Evolutionary conservation across 306 rosid species (phyloP), one percentile per base, ranked within the genome.

Genomic region (Dryas drummondii): DNA sequence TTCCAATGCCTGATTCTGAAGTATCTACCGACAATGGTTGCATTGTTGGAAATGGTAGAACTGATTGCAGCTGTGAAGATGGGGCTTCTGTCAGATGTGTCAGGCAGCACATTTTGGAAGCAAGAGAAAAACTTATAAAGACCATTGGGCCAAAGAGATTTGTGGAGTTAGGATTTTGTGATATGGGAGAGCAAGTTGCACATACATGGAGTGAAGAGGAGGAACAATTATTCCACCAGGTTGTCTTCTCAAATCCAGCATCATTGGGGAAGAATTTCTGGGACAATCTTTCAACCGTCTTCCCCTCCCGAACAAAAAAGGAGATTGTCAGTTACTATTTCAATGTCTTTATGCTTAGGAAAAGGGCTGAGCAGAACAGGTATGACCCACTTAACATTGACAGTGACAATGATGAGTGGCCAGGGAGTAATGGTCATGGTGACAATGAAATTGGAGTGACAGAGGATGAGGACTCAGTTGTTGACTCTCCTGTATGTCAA

Each of bases 391-490:
- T 83, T 77, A 72, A 63, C 71, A 66, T 89, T 19, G 98, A 94
- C 80, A 94, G 98, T 76, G 98, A 94, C 85, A 86, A 86, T 56
- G 98, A 94, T 72, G 98, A 93, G 69, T 91, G 96, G 96, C 91
- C 76, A 51, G 94, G 90, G 37, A 68, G 82, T 73, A 90, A 84
- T 54, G 84, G 80, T 73, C 76, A 44, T 16, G 86, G 85, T 48
- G 91, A 82, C 52, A 73, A 88, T 86, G 94, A 88, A 55, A 70
- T 61, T 61, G 76, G 62, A 72, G 69, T 83, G 70, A 62, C 61
- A 14, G 97, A 88, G 45, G 92, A 91, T 53, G 94, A 84, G 32
- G 97, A 93, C 77, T 89, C 93, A n/a, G 84, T 82, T 74, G 76
- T 87, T 9, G 96, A 88, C 66, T 88, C 91, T 40, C 97, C 92